Conservation (phyloP, 1,284 basidiomycete genomes). For the Boletus hoseneyae region DNA sequence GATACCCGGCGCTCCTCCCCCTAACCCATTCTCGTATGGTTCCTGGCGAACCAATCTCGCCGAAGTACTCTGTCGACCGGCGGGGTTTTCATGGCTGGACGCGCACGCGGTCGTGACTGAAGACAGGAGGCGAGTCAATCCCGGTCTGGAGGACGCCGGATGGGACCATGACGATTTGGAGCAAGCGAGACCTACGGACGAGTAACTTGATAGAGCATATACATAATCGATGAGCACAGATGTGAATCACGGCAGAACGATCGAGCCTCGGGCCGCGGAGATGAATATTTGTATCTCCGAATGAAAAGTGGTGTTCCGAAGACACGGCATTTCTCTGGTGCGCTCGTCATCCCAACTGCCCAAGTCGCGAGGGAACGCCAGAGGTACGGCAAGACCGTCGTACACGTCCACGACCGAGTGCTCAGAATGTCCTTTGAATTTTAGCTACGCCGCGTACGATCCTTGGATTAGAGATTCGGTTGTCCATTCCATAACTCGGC, state of each 20-base stretch:
- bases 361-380: conserved; percentile 13
- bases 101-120: conserved; percentile 53
- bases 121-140: conserved; percentile 67
- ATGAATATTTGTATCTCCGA: conserved; percentile 29
- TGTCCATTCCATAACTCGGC: conserved; percentile 28
- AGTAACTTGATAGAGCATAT: conserved; percentile 22
- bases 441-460: conserved; percentile 11
- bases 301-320: conserved; percentile 18
- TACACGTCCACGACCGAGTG: conserved; percentile 7
- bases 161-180: conserved; percentile 29
- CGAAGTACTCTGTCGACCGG: conserved; percentile 68
- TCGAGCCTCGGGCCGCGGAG: conserved; percentile 16
- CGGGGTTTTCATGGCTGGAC: conserved; percentile 69
- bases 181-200: conserved; percentile 23
- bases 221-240: background rate
- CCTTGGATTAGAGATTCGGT: conserved; percentile 13
- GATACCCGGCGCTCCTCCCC: conserved; percentile 55
- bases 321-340: conserved; percentile 30
- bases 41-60: conserved; percentile 65
- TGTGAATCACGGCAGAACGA: conserved; percentile 7
- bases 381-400: conserved; percentile 21
- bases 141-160: conserved; percentile 39
- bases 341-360: conserved; percentile 11
- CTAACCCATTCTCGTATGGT: conserved; percentile 78
- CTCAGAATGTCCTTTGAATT: conserved; percentile 15